phyloP scores from a whole-genome alignment of 139 green algal species.

The Astrephomene gubernaculifera region DNA sequence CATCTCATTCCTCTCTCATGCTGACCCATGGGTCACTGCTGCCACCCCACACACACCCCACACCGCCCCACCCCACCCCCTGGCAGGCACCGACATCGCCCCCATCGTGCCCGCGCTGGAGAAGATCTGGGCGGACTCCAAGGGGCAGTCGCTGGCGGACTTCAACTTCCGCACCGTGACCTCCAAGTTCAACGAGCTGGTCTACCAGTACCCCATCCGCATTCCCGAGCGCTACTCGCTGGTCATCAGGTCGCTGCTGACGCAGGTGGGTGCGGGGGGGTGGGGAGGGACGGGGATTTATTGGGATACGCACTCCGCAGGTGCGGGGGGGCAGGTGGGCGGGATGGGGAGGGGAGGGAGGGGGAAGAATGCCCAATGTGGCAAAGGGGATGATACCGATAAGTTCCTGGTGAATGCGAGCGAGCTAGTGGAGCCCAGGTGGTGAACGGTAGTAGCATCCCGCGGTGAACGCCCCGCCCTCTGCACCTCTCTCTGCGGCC shows the following conservation, averaged over 20 bases:
- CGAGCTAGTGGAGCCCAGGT: too few species aligned
- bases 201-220: slow-evolving; percentile 99
- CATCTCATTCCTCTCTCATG: neutral
- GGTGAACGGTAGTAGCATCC: too few species aligned
- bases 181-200: slow-evolving; percentile 98
- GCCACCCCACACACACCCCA: neutral
- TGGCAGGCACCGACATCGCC: slow-evolving; percentile 92
- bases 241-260: slow-evolving; percentile 94
- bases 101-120: slow-evolving; percentile 96
- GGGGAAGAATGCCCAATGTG: too few species aligned
- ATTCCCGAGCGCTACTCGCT: slow-evolving; percentile 98
- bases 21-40: too few species aligned
- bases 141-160: slow-evolving; percentile 83
- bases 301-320: too few species aligned
- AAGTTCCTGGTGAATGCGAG: too few species aligned
- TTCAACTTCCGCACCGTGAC: slow-evolving; percentile 99
- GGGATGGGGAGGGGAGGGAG: too few species aligned
- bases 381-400: too few species aligned
- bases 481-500: too few species aligned
- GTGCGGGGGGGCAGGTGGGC: too few species aligned
- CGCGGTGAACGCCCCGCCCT: too few species aligned
- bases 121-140: slow-evolving; percentile 96
- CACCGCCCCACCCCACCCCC: neutral
- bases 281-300: neutral
- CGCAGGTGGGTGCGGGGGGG: slow-evolving; percentile 59